Conservation (phyloP, 305 asterid species). For the Fraxinus latifolia region DNA sequence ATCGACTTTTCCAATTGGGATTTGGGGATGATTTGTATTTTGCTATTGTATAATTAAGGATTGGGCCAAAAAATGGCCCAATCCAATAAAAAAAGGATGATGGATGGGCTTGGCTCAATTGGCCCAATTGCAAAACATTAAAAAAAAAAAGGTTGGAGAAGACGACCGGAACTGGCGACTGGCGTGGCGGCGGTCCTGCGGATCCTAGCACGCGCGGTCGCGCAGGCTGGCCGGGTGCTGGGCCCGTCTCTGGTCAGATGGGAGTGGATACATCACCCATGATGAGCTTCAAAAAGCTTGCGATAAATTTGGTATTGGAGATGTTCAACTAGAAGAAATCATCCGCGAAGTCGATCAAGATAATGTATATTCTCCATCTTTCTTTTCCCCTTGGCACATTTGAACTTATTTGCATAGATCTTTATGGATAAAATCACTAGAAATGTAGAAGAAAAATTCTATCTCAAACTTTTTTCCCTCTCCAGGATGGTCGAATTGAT, state of each 20-base stretch:
- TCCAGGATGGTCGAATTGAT: constrained; percentile 16
- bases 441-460: not conserved
- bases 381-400: not conserved
- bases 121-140: too few relatives aligned
- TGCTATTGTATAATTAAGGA: too few relatives aligned
- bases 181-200: too few relatives aligned
- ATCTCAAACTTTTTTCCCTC: not conserved
- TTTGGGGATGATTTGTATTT: too few relatives aligned
- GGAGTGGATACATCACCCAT: not conserved
- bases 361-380: not conserved
- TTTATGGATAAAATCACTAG: not conserved
- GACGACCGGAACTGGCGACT: too few relatives aligned
- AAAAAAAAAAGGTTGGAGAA: too few relatives aligned
- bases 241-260: not conserved
- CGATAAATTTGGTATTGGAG: not conserved
- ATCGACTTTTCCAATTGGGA: too few relatives aligned
- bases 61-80: too few relatives aligned
- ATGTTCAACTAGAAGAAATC: not conserved
- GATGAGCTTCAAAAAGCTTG: not conserved
- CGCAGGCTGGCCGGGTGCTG: too few relatives aligned
- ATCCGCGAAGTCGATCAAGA: not conserved
- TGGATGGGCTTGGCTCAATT: too few relatives aligned
- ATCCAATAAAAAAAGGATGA: too few relatives aligned
- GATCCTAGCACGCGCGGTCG: too few relatives aligned
- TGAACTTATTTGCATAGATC: not conserved